phyloP scores from a whole-genome alignment of 1,284 basidiomycete species.

The Sphaerobolus stellatus region DNA sequence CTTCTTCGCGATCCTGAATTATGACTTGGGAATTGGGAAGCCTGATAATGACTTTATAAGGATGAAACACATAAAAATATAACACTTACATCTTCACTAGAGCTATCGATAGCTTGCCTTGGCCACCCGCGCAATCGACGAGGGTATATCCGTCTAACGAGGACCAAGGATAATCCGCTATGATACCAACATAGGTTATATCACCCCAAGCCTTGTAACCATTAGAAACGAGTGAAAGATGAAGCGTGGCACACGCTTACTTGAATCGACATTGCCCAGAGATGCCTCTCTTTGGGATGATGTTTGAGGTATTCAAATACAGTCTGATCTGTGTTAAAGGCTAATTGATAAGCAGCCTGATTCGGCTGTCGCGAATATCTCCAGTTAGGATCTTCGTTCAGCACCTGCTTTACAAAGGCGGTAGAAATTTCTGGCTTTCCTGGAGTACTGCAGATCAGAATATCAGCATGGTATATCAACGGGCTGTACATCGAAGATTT shows the following conservation, averaged over 20 bases:
- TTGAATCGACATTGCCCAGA: too few species aligned
- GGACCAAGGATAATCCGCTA: not conserved
- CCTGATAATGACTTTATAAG: not conserved
- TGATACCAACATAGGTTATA: not conserved
- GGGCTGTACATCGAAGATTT: too few species aligned
- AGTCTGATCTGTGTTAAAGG: constrained; percentile 20
- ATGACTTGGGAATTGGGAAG: not conserved
- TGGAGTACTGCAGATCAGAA: constrained; percentile 20
- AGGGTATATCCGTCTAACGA: not conserved
- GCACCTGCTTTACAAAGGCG: constrained; percentile 18
- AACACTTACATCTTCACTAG: not conserved
- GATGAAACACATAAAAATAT: too few species aligned
- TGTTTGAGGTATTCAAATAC: constrained; percentile 18
- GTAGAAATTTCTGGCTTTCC: constrained; percentile 22
- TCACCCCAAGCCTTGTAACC: not conserved
- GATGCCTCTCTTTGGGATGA: not conserved
- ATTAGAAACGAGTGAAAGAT: too few species aligned
- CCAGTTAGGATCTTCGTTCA: constrained; percentile 26
- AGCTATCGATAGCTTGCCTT: not conserved
- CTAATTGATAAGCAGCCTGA: constrained; percentile 26
- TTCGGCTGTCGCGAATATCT: constrained; percentile 20
- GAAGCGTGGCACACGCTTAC: too few species aligned
- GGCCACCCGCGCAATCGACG: not conserved
- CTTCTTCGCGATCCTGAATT: not conserved
- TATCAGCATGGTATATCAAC: not conserved